These are phyloP conservation scores for Colletotrichum kahawae DNA, from an alignment of 2,329 filamentous ascomycete genomes.

Conservation along the genomic window DNA sequence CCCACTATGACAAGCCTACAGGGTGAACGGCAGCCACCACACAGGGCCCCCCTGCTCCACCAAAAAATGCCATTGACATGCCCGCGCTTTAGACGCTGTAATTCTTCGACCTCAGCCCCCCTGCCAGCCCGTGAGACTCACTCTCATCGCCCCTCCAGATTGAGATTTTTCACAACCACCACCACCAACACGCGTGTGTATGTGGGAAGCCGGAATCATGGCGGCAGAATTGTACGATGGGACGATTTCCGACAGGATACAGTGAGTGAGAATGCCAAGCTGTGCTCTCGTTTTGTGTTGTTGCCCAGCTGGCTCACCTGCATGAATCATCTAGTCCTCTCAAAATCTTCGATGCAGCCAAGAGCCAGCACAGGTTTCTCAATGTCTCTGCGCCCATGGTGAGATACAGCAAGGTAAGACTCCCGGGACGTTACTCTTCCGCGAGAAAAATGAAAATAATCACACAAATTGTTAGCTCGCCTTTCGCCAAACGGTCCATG, in stretches of 20 bases:
- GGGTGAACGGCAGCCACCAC: not conserved
- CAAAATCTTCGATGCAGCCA: constrained; percentile 62
- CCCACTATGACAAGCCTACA: constrained; percentile 13
- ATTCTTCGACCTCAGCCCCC: not conserved
- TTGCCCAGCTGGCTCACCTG: not conserved
- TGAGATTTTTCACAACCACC: not conserved
- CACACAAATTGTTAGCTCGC: constrained; percentile 54
- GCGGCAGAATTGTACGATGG: constrained; percentile 10
- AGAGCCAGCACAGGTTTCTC: constrained; percentile 56
- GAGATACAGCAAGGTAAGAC: constrained; percentile 61
- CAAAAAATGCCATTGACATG: not conserved
- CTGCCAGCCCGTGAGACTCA: not conserved
- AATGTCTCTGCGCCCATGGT: constrained; percentile 73
- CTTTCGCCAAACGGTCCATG: constrained; percentile 70
- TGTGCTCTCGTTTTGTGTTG: not conserved
- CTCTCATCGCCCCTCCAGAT: not conserved
- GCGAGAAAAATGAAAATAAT: not conserved
- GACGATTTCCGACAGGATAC: constrained; percentile 16
- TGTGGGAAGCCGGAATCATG: not conserved
- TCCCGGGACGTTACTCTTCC: not conserved
- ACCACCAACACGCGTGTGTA: not conserved
- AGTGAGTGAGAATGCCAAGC: not conserved
- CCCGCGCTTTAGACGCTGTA: not conserved
- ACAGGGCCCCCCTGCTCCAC: constrained; percentile 11
- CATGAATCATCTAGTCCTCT: constrained; percentile 51